Evolutionary conservation across 2,329 filamentous ascomycete genomes (phyloP).

Genomic region (Stachybotrys chlorohalonatus): DNA sequence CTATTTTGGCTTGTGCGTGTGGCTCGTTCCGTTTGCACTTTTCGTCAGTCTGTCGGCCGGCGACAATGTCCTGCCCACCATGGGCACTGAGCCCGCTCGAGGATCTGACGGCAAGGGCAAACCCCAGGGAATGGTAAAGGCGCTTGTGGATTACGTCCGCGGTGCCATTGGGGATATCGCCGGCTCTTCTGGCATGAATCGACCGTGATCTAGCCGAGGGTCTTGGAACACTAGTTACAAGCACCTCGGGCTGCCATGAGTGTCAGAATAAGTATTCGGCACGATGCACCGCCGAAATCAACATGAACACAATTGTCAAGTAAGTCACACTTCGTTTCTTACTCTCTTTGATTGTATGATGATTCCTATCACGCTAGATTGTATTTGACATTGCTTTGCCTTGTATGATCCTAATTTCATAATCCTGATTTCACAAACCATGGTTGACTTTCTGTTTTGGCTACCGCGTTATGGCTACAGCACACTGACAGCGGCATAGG

Average conservation of each 20-base stretch:
- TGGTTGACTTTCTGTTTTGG: not conserved
- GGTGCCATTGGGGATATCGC: slow-evolving; percentile 40
- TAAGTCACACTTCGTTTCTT: not conserved
- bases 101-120: slow-evolving; percentile 37
- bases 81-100: slow-evolving; percentile 56
- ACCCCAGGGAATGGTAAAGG: slow-evolving; percentile 58
- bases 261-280: not conserved
- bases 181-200: slow-evolving; percentile 14
- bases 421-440: slow-evolving; percentile 16
- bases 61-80: slow-evolving; percentile 89
- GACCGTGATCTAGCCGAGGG: slow-evolving; percentile 6
- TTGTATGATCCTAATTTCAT: slow-evolving; percentile 24
- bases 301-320: not conserved
- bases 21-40: slow-evolving; percentile 89
- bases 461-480: not conserved
- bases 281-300: too few species aligned
- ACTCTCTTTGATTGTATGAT: slow-evolving; percentile 18
- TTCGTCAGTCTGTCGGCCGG: slow-evolving; percentile 92
- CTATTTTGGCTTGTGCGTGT: slow-evolving; percentile 93
- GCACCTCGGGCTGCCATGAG: too few species aligned
- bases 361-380: slow-evolving; percentile 35
- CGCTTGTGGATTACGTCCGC: slow-evolving; percentile 49
- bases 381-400: slow-evolving; percentile 31
- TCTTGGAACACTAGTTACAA: not conserved
- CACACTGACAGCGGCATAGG: too few species aligned